Conservation (phyloP, 805 yeast species). For the Yamadazyma nakazawae region DNA sequence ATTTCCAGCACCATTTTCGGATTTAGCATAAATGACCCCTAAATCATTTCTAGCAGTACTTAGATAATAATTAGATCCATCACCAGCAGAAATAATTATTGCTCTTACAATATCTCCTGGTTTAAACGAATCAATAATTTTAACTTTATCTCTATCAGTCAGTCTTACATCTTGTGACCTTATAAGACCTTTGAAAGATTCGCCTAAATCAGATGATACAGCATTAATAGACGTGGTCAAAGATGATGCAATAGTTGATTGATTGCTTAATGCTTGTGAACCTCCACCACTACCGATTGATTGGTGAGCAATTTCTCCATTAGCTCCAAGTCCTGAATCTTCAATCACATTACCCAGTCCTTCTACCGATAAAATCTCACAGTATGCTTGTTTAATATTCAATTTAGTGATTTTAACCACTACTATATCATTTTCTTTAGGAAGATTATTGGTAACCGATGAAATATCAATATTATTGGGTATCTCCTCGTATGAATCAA, state of each 20-base stretch:
- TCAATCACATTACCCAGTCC: conserved; percentile 52
- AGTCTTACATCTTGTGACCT: conserved; percentile 86
- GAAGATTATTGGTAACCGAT: conserved; percentile 50
- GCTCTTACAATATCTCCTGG: conserved; percentile 96
- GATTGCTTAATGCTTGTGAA: conserved; percentile 38
- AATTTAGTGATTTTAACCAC: conserved; percentile 70
- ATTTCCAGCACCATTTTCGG: conserved; percentile 65
- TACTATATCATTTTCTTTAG: conserved; percentile 82
- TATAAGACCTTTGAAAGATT: conserved; percentile 81
- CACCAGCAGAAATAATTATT: conserved; percentile 81
- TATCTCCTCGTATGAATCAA: background rate
- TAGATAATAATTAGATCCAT: conserved; percentile 86
- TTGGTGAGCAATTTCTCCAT: conserved; percentile 39
- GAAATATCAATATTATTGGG: conserved; percentile 4
- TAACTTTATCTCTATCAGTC: conserved; percentile 85
- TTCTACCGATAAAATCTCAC: conserved; percentile 70
- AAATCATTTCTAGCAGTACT: conserved; percentile 87
- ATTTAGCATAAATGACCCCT: conserved; percentile 88
- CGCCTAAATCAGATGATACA: conserved; percentile 69
- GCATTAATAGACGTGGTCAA: conserved; percentile 38
- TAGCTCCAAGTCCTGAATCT: conserved; percentile 67
- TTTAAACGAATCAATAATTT: conserved; percentile 69
- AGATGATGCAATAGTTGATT: conserved; percentile 33
- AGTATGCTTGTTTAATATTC: conserved; percentile 64
- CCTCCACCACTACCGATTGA: conserved; percentile 52